Base-by-base conservation (phyloP, 1,284 basidiomycete genomes). In the Amylostereum chailletii region DNA sequence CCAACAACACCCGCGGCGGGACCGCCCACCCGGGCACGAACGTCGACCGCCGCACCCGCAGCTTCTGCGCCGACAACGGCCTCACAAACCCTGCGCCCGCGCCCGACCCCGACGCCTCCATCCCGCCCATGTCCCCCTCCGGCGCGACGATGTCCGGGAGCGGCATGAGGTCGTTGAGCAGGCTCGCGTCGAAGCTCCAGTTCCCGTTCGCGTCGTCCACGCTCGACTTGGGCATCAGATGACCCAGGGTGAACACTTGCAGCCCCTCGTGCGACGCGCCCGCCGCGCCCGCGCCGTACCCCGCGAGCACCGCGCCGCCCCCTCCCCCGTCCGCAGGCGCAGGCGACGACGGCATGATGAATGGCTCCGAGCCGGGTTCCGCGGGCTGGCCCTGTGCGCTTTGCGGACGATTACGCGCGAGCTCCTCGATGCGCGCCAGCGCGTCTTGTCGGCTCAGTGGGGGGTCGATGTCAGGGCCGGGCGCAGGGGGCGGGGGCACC, bases 11-110 rank as follows among this genome's bases (percentile, higher is more conserved):
- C 2, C 86, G 71, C 2, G 90, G 91, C 0, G 89, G 83, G 0
- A 91, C 86, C 0, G 87, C 84, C 90, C 90, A 94, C 4, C 86
- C 88, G 0, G 93, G 92, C 0, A 93, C 88, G 59, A 90, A 89
- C 42, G 88, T 86, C 48, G 83, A 81, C 47, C 86, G 65, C 19
- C 86, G 71, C 33, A 89, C 82, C 2, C 85, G 73, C 38, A 90
- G 60, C 60, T 71, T 82, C 58, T 69, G 67, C 50, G 60, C 60
- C 48, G 67, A 68, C 52, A 49, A 50, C 34, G 62, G 58, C 5
- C 60, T 56, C 39, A 52, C 33, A 10, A 41, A 29, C 33, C 42
- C 52, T 2, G 27, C 42, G 27, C 8, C 42, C 50, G 27, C 5
- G 37, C 7, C 45, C 51, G 36, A 27, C 32, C 31, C 34, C 34